Base-by-base conservation (phyloP, 345 rosid species). In the Geranium rotundifolium region DNA sequence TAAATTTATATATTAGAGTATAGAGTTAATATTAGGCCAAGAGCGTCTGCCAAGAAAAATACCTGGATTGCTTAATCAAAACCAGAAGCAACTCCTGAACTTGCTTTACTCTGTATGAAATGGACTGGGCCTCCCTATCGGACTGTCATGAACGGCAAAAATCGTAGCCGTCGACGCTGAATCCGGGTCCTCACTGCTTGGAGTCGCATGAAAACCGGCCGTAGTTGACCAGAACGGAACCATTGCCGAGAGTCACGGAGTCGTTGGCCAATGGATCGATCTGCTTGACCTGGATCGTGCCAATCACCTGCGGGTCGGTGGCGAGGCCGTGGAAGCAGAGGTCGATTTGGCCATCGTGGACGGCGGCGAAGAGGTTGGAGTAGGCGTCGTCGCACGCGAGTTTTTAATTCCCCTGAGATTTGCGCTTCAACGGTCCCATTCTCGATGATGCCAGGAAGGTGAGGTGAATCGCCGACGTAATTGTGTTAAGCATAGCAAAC, bases 31-130 rank as follows among this genome's bases (percentile, higher is more conserved):
- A 12, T 41, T 9, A 5, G 50, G 50, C 5, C 9, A 41, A 5
- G 50, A 41, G 37, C 4, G 7, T 31, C 10, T 41, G 50, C 7
- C 50, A 9, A 12, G 10, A 41, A 41, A 41, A 41, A 31, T 79
- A 90, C 99, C 97, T 90, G 95, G 54, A 88, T 84, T 57, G 91
- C 95, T 77, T 86, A 95, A 67, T 88, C 96, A 76, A 90, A 93
- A 63, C 92, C 87, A 79, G 89, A 60, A 93, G 86, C 79, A 93
- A 60, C 60, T 88, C 89, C 79, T 93, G 86, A 62, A 93, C 84
- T 78, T 93, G 96, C 76, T 90, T 93, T 49, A 88, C 72, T 0
- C 92, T 88, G 72, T 88, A 90, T 4, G 99, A 97, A 19, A 88
- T 78, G 0, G 85, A 65, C 6, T 81, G 83, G 63, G 70, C 77